Evolutionary conservation across 2,329 filamentous ascomycete genomes (phyloP), one percentile per base, ranked within the genome.

Genomic region (Geosmithia morbida): DNA sequence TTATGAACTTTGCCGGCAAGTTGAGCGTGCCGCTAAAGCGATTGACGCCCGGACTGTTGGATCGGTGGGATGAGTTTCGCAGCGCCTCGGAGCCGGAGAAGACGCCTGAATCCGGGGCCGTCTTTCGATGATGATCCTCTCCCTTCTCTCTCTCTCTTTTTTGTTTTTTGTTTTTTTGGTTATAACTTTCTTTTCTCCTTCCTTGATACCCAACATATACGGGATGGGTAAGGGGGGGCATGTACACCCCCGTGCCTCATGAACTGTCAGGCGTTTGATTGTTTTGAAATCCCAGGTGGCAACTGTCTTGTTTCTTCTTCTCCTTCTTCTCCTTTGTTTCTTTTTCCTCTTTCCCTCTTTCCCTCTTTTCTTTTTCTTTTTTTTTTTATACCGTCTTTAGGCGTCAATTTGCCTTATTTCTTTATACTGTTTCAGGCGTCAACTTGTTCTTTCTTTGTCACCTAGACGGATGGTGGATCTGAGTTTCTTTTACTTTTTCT

Each of bases 1-100:
- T 79, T 51, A 56, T 78, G 44, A 54, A 56, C 18, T 74, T 77
- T 49, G 63, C 69, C 40, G 68, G 19, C 16, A 14, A 6, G 5
- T 7, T 40, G 29, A 16, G 37, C 7, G 44, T 46, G 30, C n/a
- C 44, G 2, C 30, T 41, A 4, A 18, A 20, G 44, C 16, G 6
- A 18, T 19, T 46, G 30, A 14, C 44, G 19, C 13, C 30, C 6
- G 30, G 44, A 4, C 6, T 13, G 11, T 17, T 46, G 7, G 19
- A 33, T 17, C 44, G 44, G 16, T 46, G 44, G 44, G 44, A 46
- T 7, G 44, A 46, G 30, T 46, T 46, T 19, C 30, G 40, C n/a
- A 10, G 40, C 18, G 14, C 10, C 4, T 22, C 18, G 2, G 41
- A 43, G 41, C 19, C 41, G 13, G 41, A 43, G 41, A 17, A 17